Conservation (phyloP, 2,329 filamentous ascomycete genomes). For the Sporothrix variecibatus region DNA sequence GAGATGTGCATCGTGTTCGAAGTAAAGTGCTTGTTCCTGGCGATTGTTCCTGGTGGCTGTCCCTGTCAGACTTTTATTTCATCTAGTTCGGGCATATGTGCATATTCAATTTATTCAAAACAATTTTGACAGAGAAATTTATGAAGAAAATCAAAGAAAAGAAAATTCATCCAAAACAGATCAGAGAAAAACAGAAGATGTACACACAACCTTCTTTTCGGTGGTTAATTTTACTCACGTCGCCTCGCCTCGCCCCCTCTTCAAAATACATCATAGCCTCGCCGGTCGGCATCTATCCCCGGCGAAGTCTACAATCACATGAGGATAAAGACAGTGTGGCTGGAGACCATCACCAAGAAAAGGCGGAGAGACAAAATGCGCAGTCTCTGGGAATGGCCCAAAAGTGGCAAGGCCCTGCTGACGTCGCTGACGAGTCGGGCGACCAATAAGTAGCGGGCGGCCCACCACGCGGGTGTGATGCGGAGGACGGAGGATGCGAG, state of each 20-base stretch:
- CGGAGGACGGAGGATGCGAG: background rate
- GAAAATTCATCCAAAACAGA: too few relatives aligned
- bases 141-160: background rate
- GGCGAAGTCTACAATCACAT: background rate
- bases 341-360: background rate
- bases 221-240: background rate
- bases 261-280: background rate
- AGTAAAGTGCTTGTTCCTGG: background rate
- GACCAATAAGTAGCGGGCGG: background rate
- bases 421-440: background rate
- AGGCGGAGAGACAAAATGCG: slow-evolving; percentile 6
- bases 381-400: background rate
- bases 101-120: too few relatives aligned
- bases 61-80: background rate
- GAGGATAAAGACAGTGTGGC: background rate
- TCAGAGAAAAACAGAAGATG: too few relatives aligned
- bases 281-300: background rate
- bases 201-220: too few relatives aligned
- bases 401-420: slow-evolving; percentile 11
- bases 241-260: background rate
- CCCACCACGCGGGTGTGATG: slow-evolving; percentile 3
- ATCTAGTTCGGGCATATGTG: background rate
- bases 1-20: background rate
- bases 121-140: background rate
- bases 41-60: too few relatives aligned